Evolutionary conservation across 2,329 filamentous ascomycete genomes (phyloP), one percentile per base, ranked within the genome.

Genomic region (Fusarium chaquense): DNA sequence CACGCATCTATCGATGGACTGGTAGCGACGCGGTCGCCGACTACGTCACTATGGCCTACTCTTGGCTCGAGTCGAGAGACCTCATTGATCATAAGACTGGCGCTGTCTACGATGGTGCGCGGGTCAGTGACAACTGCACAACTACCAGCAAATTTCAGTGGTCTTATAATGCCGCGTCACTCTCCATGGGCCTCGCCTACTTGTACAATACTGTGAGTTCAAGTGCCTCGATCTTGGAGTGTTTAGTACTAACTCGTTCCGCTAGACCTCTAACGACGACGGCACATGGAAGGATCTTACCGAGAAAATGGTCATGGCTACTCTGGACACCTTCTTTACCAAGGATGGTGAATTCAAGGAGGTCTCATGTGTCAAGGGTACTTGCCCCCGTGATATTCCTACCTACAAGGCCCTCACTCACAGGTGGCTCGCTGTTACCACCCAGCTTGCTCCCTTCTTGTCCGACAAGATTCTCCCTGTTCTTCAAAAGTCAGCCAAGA

Each of bases 1-100:
- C 92, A 11, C 89, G 93, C 7, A 85, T 95, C 5, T 91, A 90
- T 0, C 85, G 88, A 12, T 93, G 92, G 76, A 93, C 90, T 0
- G 81, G 81, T 15, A 91, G 93, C 70, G 73, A 83, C 0, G 90
- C 89, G 0, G 93, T 93, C 71, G 84, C 85, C 5, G 81, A 88
- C 7, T 88, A 86, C 79, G 90, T 90, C 1, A 82, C 83, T 49
- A 86, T 85, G 71, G 83, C 85, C 1, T 93, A 86, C 81, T 81
- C 91, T 51, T 91, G 91, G 87, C 82, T 88, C 2, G 79, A 77
- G 46, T 74, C 75, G 9, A 80, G 87, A 3, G 81, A 83, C 2
- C 84, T 90, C 55, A 85, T 94, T 47, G 86, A 90, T 60, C 79
- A 85, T 33, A 78, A 88, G 2, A 80, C 79, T 41, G 91, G 86